Conservation (phyloP, 805 yeast species). For the Tetrapisispora phaffii region DNA sequence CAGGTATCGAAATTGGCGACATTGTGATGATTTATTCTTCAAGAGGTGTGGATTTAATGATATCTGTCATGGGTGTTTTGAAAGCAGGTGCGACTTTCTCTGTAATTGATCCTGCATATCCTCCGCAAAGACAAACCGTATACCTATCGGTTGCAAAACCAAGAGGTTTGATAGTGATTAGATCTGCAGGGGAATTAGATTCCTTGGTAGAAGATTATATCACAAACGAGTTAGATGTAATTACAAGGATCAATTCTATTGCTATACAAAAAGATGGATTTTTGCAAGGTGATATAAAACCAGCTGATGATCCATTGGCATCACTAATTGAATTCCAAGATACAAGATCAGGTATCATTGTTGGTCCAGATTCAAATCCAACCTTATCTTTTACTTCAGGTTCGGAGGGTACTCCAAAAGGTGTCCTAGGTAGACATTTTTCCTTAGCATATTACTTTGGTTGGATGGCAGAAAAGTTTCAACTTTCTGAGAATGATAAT, state of each 20-base stretch:
- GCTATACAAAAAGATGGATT: conserved; percentile 70
- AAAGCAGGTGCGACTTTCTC: conserved; percentile 99
- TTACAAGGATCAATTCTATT: conserved; percentile 66
- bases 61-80: conserved; percentile 94
- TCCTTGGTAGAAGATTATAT: conserved; percentile 72
- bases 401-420: conserved; percentile 96
- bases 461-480: conserved; percentile 91
- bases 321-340: conserved; percentile 38
- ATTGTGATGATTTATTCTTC: conserved; percentile 96
- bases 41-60: conserved; percentile 93
- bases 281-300: conserved; percentile 41
- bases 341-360: conserved; percentile 73
- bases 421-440: conserved; percentile 95
- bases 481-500: conserved; percentile 65
- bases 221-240: conserved; percentile 56
- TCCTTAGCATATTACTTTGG: conserved; percentile 96
- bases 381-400: conserved; percentile 95
- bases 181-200: conserved; percentile 80
- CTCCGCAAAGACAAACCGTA: conserved; percentile 93
- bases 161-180: conserved; percentile 76
- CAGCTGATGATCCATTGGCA: conserved; percentile 40
- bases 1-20: conserved; percentile 84
- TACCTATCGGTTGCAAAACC: conserved; percentile 92
- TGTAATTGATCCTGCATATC: conserved; percentile 97
- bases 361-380: conserved; percentile 97